Percentiles rank a stretch among this genome's conserved stretches.
These are phyloP conservation scores for Handroanthus guayacan DNA, from an alignment of 257 asterid species.

Conservation along the genomic window DNA sequence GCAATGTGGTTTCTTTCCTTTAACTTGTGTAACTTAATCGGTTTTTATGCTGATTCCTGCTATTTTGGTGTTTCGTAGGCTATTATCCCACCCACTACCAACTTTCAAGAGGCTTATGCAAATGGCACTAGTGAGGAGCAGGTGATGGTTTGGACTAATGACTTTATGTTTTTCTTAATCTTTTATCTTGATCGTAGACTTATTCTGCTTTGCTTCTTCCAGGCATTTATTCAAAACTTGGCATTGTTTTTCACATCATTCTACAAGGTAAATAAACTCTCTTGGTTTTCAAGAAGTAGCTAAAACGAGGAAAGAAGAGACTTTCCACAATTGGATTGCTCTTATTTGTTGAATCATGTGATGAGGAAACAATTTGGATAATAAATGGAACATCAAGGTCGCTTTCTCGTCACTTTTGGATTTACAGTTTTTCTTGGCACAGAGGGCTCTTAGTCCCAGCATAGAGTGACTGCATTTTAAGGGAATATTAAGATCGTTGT, in stretches of 20 bases:
- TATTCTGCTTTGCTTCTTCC: slow-evolving; percentile 36
- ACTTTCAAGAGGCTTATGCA: slow-evolving; percentile 80
- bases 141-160: slow-evolving; percentile 50
- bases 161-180: not conserved
- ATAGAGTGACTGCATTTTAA: not conserved
- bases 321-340: not conserved
- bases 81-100: slow-evolving; percentile 73
- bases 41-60: slow-evolving; percentile 32
- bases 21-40: slow-evolving; percentile 22
- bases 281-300: slow-evolving; percentile 13
- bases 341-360: slow-evolving; percentile 27
- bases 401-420: not conserved
- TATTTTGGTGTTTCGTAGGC: slow-evolving; percentile 47
- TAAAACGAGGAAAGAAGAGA: not conserved
- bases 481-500: slow-evolving; percentile 20
- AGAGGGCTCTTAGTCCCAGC: not conserved
- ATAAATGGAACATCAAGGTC: not conserved
- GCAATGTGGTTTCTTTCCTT: not conserved
- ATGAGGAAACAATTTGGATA: not conserved
- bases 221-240: slow-evolving; percentile 96
- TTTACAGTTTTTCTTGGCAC: not conserved
- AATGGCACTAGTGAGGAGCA: slow-evolving; percentile 90
- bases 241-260: slow-evolving; percentile 95
- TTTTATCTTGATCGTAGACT: slow-evolving; percentile 21
- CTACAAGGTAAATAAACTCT: slow-evolving; percentile 65